Percentiles rank a stretch among this genome's conserved stretches.
phyloP scores from a whole-genome alignment of 441 rosid species.

The Kokia cookei region DNA sequence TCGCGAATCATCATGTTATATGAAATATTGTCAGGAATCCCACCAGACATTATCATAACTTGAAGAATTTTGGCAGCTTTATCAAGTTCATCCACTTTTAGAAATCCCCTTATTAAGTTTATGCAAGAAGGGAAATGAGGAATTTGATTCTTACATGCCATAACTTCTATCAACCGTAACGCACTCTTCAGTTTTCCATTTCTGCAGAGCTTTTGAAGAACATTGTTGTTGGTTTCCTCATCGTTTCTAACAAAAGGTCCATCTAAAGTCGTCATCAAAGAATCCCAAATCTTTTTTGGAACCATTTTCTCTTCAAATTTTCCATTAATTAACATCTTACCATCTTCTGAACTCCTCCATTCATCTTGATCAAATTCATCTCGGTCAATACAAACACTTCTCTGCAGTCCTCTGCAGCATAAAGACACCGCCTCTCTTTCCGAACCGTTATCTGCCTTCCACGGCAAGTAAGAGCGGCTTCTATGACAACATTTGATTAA shows the following conservation, averaged over 20 bases:
- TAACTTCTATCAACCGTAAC: slow-evolving; percentile 50
- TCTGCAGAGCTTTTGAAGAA: slow-evolving; percentile 52
- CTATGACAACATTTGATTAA: slow-evolving; percentile 3
- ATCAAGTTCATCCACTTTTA: slow-evolving; percentile 42
- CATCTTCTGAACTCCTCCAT: slow-evolving; percentile 34
- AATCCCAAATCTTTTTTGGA: slow-evolving; percentile 17
- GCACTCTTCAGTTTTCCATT: slow-evolving; percentile 49
- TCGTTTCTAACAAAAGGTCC: slow-evolving; percentile 52
- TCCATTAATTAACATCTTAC: slow-evolving; percentile 12
- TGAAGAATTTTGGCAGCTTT: slow-evolving; percentile 51
- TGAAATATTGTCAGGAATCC: slow-evolving; percentile 68
- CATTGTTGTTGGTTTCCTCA: slow-evolving; percentile 54
- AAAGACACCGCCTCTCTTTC: slow-evolving; percentile 23
- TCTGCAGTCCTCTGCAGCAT: slow-evolving; percentile 26
- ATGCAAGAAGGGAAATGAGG: slow-evolving; percentile 68
- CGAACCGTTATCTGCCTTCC: slow-evolving; percentile 18
- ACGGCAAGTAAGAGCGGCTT: slow-evolving; percentile 13
- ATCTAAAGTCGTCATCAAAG: slow-evolving; percentile 22
- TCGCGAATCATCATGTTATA: slow-evolving; percentile 74
- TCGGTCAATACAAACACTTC: slow-evolving; percentile 30
- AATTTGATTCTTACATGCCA: slow-evolving; percentile 70
- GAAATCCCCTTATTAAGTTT: slow-evolving; percentile 61
- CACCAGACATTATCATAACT: slow-evolving; percentile 83
- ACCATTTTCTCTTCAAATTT: slow-evolving; percentile 22
- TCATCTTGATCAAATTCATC: slow-evolving; percentile 39